Base-by-base conservation (phyloP, 306 rosid genomes). In the Prunus davidiana region DNA sequence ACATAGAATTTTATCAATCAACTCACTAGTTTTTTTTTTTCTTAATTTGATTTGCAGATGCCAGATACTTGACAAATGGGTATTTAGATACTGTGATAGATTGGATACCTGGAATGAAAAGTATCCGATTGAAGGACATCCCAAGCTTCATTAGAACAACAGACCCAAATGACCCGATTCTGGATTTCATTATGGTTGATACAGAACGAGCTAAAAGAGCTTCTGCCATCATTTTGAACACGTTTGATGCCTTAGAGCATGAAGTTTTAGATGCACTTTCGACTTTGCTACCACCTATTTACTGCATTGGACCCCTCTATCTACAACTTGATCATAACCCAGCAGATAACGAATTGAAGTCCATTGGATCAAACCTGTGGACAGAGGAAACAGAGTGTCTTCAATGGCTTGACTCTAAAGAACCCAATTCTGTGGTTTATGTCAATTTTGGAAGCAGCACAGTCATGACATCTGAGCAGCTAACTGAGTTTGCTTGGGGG, bases 321-420 rank as follows among this genome's bases (percentile, higher is more conserved):
- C 75, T 86, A 0, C 82, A 83, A 5, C 1, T 75, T 3, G 51
- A 80, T 3, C 71, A 90, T 1, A 78, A 90, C 15, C 50, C 76
- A 0, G 46, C 77, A 19, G 1, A 49, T 0, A 28, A 0, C 1
- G 15, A 76, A 1, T 16, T 79, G 68, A 72, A 75, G 2, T 67
- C 86, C 5, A 63, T 90, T 0, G 86, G 85, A 1, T 86, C 91
- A 8, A 93, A 90, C 47, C 87, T 93, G 2, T 93, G 96, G 98
- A 90, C 83, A 25, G 96, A 93, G 6, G 94, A 93, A 6, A 2
- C 52, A 2, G 68, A 74, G 38, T 89, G 96, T 65, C 64, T 90
- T 2, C 78, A 82, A 15, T 93, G 98, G 98, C 88, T 90, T 0
- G 83, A 34, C 41, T 34, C 8, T 34, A 34, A 34, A 34, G 41